phyloP scores from a whole-genome alignment of 2,329 filamentous ascomycete genomes.

The Metarhizium album region DNA sequence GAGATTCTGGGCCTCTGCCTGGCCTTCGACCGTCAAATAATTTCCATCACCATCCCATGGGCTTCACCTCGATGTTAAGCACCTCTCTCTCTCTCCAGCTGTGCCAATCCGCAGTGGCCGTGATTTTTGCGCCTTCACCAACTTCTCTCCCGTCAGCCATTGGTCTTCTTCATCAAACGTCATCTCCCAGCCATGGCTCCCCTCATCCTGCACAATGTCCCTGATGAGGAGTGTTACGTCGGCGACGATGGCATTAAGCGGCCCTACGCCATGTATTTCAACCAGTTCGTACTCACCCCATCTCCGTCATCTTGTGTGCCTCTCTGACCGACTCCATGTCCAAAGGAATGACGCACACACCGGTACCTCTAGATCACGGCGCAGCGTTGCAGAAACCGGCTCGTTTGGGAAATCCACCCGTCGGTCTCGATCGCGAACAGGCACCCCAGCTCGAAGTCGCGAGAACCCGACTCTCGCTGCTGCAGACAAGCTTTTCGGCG shows the following conservation, averaged over 20 bases:
- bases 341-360: conserved; percentile 42
- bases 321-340: not conserved
- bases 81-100: not conserved
- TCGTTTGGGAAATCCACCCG: conserved; percentile 58
- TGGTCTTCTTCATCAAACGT: not conserved
- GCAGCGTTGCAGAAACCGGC: conserved; percentile 47
- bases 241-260: conserved; percentile 55
- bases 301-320: not conserved
- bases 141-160: not conserved
- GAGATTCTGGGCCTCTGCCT: not conserved
- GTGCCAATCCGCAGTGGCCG: not conserved
- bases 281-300: conserved; percentile 36
- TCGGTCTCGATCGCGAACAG: conserved; percentile 50
- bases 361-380: conserved; percentile 36
- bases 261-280: conserved; percentile 56
- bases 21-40: not conserved
- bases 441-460: conserved; percentile 41
- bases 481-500: conserved; percentile 51
- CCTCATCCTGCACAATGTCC: conserved; percentile 57
- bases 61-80: not conserved
- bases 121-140: not conserved
- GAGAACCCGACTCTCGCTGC: conserved; percentile 53
- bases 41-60: not conserved
- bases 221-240: conserved; percentile 55
- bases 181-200: conserved; percentile 41